Base-by-base conservation (phyloP, 805 yeast species). In the Ogataea zsoltii region DNA sequence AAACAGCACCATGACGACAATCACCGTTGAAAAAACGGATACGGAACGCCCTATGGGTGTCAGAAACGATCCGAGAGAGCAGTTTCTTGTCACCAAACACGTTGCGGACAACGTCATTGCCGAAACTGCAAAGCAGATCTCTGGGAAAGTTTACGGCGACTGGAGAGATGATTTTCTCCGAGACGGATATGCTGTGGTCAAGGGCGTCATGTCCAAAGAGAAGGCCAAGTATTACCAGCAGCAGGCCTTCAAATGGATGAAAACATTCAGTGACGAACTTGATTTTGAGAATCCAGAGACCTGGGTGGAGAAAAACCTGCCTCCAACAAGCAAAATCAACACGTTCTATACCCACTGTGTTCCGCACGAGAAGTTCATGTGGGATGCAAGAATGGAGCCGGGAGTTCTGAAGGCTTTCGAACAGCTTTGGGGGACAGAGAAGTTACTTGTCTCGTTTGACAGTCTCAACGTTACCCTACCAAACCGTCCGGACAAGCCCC, bases 361-460 rank as follows among this genome's bases (percentile, higher is more conserved):
- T 14, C 44, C 60, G 7, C 69, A 65, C 42, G 69, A 65, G 45
- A 59, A 62, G 45, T 56, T 65, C 42, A 53, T 65, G 52, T 65
- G 69, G 70, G 68, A 65, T 35, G 47, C 60, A 4, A 60, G 66
- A 54, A 48, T 42, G 45, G 69, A 66, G 37, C 53, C 48, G 3
- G 66, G 64, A 0, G 58, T 63, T 34, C 31, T 55, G 19, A 58
- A 56, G 13, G 49, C 54, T 7, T 65, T 65, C 49, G 56, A 56
- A 10, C 54, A 58, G 21, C 19, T 65, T 7, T 66, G 63, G 63
- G 68, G 66, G 2, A 63, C 68, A 4, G 65, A 65, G 37, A 61
- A 66, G 36, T 46, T 66, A 26, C 39, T 65, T 2, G 69, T 62
- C n/a, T 60, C 66, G 15, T 65, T 64, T 49, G 70, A 65, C 45